Evolutionary conservation across 345 rosid species (phyloP), one percentile per base, ranked within the genome.

Genomic region (Rubroshorea leprosula): DNA sequence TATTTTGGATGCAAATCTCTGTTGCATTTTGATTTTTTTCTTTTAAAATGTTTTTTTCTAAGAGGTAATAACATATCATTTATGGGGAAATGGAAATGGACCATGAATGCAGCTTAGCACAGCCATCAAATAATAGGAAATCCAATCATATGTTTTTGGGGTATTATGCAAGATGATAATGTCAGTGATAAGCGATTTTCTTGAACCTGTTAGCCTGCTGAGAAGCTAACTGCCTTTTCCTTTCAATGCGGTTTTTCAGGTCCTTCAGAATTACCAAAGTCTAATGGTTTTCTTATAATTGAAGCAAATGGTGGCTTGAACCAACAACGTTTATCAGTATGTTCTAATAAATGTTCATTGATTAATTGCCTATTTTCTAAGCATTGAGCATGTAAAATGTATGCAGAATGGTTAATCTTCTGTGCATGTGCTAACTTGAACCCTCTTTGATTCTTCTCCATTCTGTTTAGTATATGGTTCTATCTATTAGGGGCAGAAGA

Each of bases 221-320:
- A 41, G 54, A 63, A 27, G 29, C 68, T 72, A 49, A 74, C 58
- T 47, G 23, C 57, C 22, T 41, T 49, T 57, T 43, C 18, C 48
- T 60, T 69, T 51, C 50, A 48, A 43, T 52, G 41, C 12, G 41
- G 11, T 35, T 35, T 68, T 74, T 48, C 57, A 62, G 78, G 72
- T 57, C 69, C 63, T 49, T 38, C 70, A 68, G 88, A 80, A 66
- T 61, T 83, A 71, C 83, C 87, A 1, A 64, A 67, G 68, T 78
- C 97, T 14, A 93, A 86, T 75, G 97, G 97, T 63, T 93, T 67
- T 67, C 87, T 93, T n/a, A 86, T 93, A 41, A 78, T 93, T 48
- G 99, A 93, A 79, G 99, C 99, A 2, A 89, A 89, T 72, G 97
- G 97, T 10, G 99, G 99, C 39, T 74, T 92, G 77, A 92, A 89